Conservation (phyloP, 2,329 filamentous ascomycete species). For the Aaosphaeria arxii region DNA sequence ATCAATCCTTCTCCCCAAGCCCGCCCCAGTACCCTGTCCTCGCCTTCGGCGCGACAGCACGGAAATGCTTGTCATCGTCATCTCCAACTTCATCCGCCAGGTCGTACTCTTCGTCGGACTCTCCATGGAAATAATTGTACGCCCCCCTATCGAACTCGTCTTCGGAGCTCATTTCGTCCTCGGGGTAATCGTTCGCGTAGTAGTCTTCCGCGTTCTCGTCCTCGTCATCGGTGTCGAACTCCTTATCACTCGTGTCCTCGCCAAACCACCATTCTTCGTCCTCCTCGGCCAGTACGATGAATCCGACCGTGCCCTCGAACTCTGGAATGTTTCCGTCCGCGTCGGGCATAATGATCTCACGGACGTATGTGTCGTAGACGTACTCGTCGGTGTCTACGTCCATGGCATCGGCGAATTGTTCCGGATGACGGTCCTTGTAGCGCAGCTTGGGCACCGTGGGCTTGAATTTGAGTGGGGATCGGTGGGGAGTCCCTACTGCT, state of each 20-base stretch:
- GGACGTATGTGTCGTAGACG: slow-evolving; percentile 62
- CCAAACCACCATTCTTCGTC: slow-evolving; percentile 57
- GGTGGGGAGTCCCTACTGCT: background rate
- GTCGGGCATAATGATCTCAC: slow-evolving; percentile 41
- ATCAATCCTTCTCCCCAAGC: no score
- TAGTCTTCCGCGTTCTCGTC: slow-evolving; percentile 72
- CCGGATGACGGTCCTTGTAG: slow-evolving; percentile 32
- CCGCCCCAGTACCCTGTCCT: no score
- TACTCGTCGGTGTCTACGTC: slow-evolving; percentile 49
- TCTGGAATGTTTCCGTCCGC: slow-evolving; percentile 23
- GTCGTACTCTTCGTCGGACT: slow-evolving; percentile 41
- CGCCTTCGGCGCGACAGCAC: no score
- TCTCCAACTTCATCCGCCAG: slow-evolving; percentile 4
- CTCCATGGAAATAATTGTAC: slow-evolving; percentile 39
- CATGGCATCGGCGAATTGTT: slow-evolving; percentile 24
- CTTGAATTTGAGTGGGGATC: slow-evolving; percentile 24
- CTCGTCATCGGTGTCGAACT: slow-evolving; percentile 59
- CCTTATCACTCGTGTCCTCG: slow-evolving; percentile 51
- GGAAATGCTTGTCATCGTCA: slow-evolving; percentile 8
- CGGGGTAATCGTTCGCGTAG: slow-evolving; percentile 76
- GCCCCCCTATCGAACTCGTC: slow-evolving; percentile 56
- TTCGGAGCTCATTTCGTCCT: slow-evolving; percentile 73
- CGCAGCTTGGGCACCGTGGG: slow-evolving; percentile 32
- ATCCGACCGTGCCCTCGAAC: slow-evolving; percentile 34
- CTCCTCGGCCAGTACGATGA: slow-evolving; percentile 50